Evolutionary conservation across 352 stramenopile species (phyloP).

Genomic region (Phytophthora agathidicida): DNA sequence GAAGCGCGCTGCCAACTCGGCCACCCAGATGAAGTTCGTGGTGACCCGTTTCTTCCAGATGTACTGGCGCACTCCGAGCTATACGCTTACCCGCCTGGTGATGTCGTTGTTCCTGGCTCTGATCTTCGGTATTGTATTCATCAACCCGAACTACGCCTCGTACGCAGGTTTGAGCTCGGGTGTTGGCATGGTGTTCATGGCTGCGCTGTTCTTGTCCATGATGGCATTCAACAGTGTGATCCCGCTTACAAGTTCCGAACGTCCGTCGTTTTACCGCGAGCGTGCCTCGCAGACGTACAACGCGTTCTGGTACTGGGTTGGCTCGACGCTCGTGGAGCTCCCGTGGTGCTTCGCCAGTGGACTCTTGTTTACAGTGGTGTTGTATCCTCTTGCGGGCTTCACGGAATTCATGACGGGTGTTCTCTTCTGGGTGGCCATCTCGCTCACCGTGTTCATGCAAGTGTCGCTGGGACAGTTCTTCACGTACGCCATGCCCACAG

Average conservation of each 20-base stretch:
- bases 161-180: conserved; percentile 41
- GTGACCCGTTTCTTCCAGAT: conserved; percentile 29
- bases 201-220: conserved; percentile 63
- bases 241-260: conserved; percentile 79
- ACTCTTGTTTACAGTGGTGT: conserved; percentile 39
- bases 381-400: conserved; percentile 40
- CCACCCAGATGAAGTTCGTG: conserved; percentile 35
- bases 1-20: conserved; percentile 28
- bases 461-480: conserved; percentile 83
- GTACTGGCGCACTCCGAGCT: conserved; percentile 63
- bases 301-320: too few species aligned
- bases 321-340: too few species aligned
- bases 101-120: conserved; percentile 65
- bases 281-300: too few species aligned
- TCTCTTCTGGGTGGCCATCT: conserved; percentile 31
- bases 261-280: too few species aligned
- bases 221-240: conserved; percentile 72
- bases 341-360: conserved; percentile 38
- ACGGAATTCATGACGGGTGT: conserved; percentile 15
- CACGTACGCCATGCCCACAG: conserved; percentile 49
- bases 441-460: conserved; percentile 40
- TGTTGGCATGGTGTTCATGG: conserved; percentile 81
- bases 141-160: conserved; percentile 30
- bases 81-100: conserved; percentile 72
- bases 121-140: conserved; percentile 76